phyloP scores from a whole-genome alignment of 2,329 filamentous ascomycete species.

The Alternaria angustiovoidea region DNA sequence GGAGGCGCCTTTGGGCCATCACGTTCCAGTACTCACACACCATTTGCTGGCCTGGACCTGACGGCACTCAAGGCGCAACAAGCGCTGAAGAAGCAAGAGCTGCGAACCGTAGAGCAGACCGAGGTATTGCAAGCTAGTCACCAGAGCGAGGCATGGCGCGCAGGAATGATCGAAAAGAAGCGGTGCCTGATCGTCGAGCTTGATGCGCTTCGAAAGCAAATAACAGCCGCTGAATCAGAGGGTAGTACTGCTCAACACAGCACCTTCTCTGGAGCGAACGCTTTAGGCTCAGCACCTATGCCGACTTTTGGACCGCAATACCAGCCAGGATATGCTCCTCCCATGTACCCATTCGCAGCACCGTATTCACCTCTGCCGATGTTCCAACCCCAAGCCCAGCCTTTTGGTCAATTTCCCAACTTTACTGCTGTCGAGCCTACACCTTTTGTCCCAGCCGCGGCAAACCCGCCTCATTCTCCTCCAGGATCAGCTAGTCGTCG shows the following conservation, averaged over 20 bases:
- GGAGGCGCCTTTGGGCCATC: constrained; percentile 20
- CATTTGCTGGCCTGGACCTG: constrained; percentile 36
- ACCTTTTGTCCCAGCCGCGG: constrained; percentile 28
- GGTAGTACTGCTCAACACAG: constrained; percentile 13
- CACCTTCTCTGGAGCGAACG: constrained; percentile 19
- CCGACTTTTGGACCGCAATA: constrained; percentile 34
- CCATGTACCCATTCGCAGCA: constrained; percentile 35
- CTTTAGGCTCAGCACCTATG: constrained; percentile 15
- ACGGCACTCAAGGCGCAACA: constrained; percentile 39
- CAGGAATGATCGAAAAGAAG: constrained; percentile 47
- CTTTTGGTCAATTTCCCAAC: constrained; percentile 29
- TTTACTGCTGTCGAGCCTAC: constrained; percentile 31
- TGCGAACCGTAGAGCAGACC: constrained; percentile 47
- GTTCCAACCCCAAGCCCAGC: constrained; percentile 30
- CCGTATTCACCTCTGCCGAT: constrained; percentile 39
- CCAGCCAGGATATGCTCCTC: constrained; percentile 34
- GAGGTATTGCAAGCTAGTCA: constrained; percentile 46
- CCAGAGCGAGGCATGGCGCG: constrained; percentile 45
- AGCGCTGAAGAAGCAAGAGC: constrained; percentile 43
- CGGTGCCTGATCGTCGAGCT: constrained; percentile 47
- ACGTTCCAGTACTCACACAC: constrained; percentile 30
- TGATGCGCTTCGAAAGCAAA: constrained; percentile 47
- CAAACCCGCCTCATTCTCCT: constrained; percentile 35
- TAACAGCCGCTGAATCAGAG: constrained; percentile 38
- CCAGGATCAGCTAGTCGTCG: constrained; percentile 48